A percentile compares a stretch with the other conserved stretches of the same genome.
These are phyloP conservation scores for Pleurotus tuoliensis DNA, from an alignment of 768 basidiomycete species.

Conservation along the genomic window DNA sequence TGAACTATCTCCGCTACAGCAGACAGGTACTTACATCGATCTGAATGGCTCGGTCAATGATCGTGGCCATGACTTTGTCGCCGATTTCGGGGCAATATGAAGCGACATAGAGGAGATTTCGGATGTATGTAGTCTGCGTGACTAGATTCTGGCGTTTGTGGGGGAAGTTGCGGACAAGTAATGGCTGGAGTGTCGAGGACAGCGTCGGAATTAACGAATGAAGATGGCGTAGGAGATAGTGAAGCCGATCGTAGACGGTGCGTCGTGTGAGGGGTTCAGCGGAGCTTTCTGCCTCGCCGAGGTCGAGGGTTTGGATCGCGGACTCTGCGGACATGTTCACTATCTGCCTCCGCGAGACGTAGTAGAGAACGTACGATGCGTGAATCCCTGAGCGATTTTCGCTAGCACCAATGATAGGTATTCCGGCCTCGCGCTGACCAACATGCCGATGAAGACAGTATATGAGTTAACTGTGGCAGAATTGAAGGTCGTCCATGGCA, in stretches of 20 bases:
- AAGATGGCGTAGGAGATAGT: constrained; percentile 83
- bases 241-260: constrained; percentile 81
- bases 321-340: constrained; percentile 48
- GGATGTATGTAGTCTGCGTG: constrained; percentile 84
- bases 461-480: constrained; percentile 82
- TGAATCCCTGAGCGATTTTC: constrained; percentile 82
- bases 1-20: too few relatives aligned
- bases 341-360: constrained; percentile 3
- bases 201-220: constrained; percentile 89
- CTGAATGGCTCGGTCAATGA: constrained; percentile 91
- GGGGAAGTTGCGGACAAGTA: constrained; percentile 83
- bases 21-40: constrained; percentile 71
- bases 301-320: constrained; percentile 58
- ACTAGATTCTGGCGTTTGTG: constrained; percentile 85
- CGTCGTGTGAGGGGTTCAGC: constrained; percentile 73
- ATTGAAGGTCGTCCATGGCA: constrained; percentile 95
- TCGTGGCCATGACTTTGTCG: constrained; percentile 79
- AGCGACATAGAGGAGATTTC: constrained; percentile 79
- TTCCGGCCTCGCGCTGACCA: constrained; percentile 88
- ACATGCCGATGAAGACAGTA: constrained; percentile 84
- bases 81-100: constrained; percentile 86
- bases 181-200: constrained; percentile 79
- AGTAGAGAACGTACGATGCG: constrained; percentile 65
- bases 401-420: constrained; percentile 82
- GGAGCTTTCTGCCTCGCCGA: constrained; percentile 59